A percentile compares a stretch with the other conserved stretches of the same genome.
Conservation (phyloP, 2,329 filamentous ascomycete species). For the Aspergillus uvarum region DNA sequence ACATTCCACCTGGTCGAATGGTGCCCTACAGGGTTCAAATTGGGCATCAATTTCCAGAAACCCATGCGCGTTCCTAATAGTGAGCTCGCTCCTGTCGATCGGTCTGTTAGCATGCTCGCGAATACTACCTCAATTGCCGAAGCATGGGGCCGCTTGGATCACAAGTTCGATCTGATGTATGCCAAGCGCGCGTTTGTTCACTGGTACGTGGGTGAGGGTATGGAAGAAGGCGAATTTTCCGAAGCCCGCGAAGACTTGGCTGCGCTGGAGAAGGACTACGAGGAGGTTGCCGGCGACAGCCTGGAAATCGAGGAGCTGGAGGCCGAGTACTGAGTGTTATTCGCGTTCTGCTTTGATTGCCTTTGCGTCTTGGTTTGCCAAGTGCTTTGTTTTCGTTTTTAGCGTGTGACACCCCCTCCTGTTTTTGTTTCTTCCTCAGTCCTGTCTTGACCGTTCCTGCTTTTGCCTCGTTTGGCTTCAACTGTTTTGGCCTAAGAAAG, state of each 20-base stretch:
- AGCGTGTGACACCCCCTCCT: constrained; percentile 27
- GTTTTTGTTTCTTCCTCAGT: constrained; percentile 22
- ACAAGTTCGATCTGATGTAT: constrained; percentile 71
- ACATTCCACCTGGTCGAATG: constrained; percentile 68
- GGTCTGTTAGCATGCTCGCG: constrained; percentile 61
- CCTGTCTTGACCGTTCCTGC: constrained; percentile 12
- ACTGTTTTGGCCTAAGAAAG: constrained; percentile 2
- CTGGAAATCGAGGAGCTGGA: constrained; percentile 58
- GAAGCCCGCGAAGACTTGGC: constrained; percentile 84
- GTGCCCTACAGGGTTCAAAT: constrained; percentile 69
- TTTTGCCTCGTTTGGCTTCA: constrained; percentile 9
- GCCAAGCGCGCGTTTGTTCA: constrained; percentile 69
- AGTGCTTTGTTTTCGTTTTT: constrained; percentile 15
- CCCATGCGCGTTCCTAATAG: constrained; percentile 54
- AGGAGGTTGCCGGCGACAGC: constrained; percentile 74
- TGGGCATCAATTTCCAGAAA: constrained; percentile 67
- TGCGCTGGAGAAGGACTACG: constrained; percentile 82
- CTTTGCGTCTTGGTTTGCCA: constrained; percentile 21
- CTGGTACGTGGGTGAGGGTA: constrained; percentile 81
- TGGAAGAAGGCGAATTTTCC: constrained; percentile 89
- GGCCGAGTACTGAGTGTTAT: constrained; percentile 32
- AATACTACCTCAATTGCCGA: constrained; percentile 68
- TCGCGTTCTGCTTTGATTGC: constrained; percentile 10
- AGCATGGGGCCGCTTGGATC: constrained; percentile 63
- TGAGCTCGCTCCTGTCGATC: constrained; percentile 56